Base-by-base conservation (phyloP, 1,284 basidiomycete genomes). In the Ustilago hordei region DNA sequence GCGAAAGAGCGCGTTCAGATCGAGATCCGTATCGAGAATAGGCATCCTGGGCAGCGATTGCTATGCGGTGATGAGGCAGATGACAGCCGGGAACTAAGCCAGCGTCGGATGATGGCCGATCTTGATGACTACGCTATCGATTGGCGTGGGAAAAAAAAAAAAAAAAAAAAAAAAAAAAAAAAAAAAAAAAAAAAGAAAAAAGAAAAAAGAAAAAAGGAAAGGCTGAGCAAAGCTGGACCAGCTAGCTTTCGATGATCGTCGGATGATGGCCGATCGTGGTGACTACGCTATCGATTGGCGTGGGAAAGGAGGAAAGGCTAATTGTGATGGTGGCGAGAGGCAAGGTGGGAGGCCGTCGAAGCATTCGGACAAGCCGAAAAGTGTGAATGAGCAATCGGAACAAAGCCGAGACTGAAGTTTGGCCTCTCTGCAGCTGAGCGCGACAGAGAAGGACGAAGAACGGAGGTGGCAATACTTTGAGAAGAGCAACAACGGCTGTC, bases 1-100 rank as follows among this genome's bases (percentile, higher is more conserved):
- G 52, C 47, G 60, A 38, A 81, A 81, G 60, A 81, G 78, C 50
- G 80, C 72, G 36, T 68, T 55, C 34, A 80, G 72, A 50, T 81
- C 78, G 58, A 63, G 64, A 12, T 50, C 64, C 19, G 68, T 79
- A 54, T 81, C 79, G 60, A 79, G 69, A 34, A 76, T 64, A 8
- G 69, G 34, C 77, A 79, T 76, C 23, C 3, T 28, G 23, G 48
- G 9, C 59, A 64, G 12, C 17, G 35, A 19, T 2, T 31, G 48
- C 2, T 47, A 32, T 34, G 45, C 9, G 38, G 19, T 38, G 66
- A 28, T 58, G 23, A 54, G 32, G 7, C 8, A 28, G 38, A 38
- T 56, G 54, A 50, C 58, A n/a, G 23, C 19, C 0, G n/a, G 48
- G 36, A 32, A 17, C 15, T 6, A 32, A 8, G 17, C 36, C 19